A percentile compares a stretch with the other conserved stretches of the same genome.
Conservation (phyloP, 2,329 filamentous ascomycete genomes). For the Fusarium sp. region DNA sequence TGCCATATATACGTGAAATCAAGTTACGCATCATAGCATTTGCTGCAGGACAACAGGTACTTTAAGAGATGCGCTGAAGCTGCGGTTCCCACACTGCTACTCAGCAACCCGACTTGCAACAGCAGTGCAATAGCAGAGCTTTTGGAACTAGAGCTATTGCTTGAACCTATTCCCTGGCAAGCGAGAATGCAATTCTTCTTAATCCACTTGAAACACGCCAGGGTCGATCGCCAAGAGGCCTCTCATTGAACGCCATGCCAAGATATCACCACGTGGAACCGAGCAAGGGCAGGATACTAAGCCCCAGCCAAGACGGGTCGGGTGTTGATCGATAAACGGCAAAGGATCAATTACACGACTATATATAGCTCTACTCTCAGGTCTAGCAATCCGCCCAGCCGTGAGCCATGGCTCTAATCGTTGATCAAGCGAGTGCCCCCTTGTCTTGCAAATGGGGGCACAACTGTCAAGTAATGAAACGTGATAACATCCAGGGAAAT, state of each 20-base stretch:
- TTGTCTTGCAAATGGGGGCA: neutral
- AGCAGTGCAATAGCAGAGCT: neutral
- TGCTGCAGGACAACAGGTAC: neutral
- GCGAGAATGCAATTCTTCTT: neutral
- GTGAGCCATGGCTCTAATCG: neutral
- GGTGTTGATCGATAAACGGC: neutral
- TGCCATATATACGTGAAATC: neutral
- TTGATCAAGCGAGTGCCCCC: neutral
- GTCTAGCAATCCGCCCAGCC: neutral
- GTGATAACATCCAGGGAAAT: slow-evolving; percentile 17
- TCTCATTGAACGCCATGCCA: neutral
- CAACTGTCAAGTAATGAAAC: slow-evolving; percentile 1
- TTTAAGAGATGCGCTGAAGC: neutral
- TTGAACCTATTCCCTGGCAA: neutral
- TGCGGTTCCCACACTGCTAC: neutral
- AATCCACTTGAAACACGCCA: neutral
- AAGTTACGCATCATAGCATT: neutral
- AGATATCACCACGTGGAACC: slow-evolving; percentile 11
- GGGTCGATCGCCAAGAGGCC: neutral
- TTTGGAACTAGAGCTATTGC: neutral
- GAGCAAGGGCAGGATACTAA: neutral
- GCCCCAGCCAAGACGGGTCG: neutral
- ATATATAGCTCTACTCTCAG: neutral
- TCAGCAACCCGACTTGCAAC: neutral
- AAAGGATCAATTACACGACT: neutral